These are phyloP conservation scores for Metschnikowia aberdeeniae DNA, from an alignment of 805 yeast genomes.

Conservation along the genomic window DNA sequence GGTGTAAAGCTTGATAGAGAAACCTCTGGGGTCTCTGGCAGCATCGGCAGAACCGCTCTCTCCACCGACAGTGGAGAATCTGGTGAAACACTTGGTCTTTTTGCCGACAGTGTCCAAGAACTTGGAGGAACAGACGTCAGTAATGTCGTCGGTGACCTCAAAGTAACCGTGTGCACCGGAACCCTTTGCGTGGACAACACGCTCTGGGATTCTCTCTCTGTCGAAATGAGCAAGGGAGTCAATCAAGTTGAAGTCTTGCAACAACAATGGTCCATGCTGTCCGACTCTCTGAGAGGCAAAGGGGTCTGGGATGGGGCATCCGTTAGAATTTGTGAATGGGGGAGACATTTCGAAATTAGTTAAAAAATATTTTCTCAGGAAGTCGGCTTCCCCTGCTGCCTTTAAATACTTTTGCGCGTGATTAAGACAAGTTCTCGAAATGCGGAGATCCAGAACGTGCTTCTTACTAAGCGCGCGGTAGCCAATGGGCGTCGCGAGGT, in stretches of 20 bases:
- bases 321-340: conserved; percentile 66
- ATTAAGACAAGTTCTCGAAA: neutral
- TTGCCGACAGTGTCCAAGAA: conserved; percentile 28
- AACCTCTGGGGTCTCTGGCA: conserved; percentile 86
- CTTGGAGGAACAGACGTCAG: conserved; percentile 24
- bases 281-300: conserved; percentile 76
- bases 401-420: conserved; percentile 1
- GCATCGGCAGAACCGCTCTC: conserved; percentile 79
- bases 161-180: conserved; percentile 87
- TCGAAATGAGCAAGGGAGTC: conserved; percentile 85
- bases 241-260: conserved; percentile 78
- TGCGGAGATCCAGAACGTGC: conserved; percentile 11
- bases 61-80: conserved; percentile 88
- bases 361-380: neutral
- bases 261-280: conserved; percentile 69
- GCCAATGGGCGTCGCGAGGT: conserved; percentile 4
- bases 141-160: conserved; percentile 67
- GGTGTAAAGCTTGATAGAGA: conserved; percentile 74
- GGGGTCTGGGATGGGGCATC: conserved; percentile 72
- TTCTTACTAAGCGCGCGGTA: conserved; percentile 9
- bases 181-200: conserved; percentile 93
- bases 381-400: neutral
- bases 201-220: conserved; percentile 86
- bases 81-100: conserved; percentile 44
- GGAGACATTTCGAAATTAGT: conserved; percentile 43